A percentile compares a stretch with the other conserved stretches of the same genome.
These are phyloP conservation scores for Penicillium diatomitis DNA, from an alignment of 495 filamentous ascomycete species.

Conservation along the genomic window DNA sequence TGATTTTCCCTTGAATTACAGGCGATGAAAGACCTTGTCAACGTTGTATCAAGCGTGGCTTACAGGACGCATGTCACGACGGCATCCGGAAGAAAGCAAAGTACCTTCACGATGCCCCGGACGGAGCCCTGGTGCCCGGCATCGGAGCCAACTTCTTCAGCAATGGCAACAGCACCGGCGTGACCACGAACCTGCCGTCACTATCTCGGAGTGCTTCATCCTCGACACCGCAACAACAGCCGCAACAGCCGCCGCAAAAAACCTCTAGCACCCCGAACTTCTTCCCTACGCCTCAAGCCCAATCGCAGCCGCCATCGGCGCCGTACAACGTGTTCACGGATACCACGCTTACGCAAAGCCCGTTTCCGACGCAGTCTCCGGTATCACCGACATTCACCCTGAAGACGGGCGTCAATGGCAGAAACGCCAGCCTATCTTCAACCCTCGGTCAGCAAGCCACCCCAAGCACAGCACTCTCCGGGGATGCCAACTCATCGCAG, in stretches of 20 bases:
- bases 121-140: constrained; percentile 60
- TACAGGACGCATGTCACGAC: constrained; percentile 86
- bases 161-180: constrained; percentile 8
- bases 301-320: constrained; percentile 15
- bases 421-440: constrained; percentile 30
- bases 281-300: constrained; percentile 29
- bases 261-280: constrained; percentile 14
- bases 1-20: constrained; percentile 13
- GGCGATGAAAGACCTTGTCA: constrained; percentile 86
- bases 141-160: constrained; percentile 28
- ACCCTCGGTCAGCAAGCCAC: constrained; percentile 28
- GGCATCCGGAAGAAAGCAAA: constrained; percentile 98
- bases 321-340: constrained; percentile 37
- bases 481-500: constrained; percentile 23
- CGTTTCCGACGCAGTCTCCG: constrained; percentile 60
- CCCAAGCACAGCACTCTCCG: constrained; percentile 25
- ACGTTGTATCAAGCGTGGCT: constrained; percentile 85
- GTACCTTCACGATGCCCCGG: constrained; percentile 92
- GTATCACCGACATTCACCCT: constrained; percentile 57
- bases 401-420: constrained; percentile 27
- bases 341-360: constrained; percentile 30
- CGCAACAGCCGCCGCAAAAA: constrained; percentile 1
- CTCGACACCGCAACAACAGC: constrained; percentile 6
- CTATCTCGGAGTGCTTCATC: constrained; percentile 26
- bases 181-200: constrained; percentile 23